Evolutionary conservation across 441 rosid species (phyloP), one percentile per base, ranked within the genome.

Genomic region (Gossypium davidsonii): DNA sequence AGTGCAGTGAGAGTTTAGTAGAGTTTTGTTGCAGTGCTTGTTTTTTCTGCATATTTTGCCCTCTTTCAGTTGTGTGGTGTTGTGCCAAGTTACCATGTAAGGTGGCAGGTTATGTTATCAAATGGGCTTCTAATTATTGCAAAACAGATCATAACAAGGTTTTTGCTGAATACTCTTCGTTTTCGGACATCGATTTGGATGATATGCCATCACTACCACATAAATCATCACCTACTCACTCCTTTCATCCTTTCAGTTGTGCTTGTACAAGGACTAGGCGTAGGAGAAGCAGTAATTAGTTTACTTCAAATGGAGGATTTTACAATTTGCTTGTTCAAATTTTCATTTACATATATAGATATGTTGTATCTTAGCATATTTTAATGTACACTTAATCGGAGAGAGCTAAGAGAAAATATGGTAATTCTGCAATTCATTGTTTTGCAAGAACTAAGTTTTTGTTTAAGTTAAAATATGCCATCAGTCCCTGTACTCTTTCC

Each of bases 111-210:
- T 67, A 55, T 14, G 87, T 78, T 8, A 75, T 72, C 20, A 64
- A 44, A 0, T 67, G 81, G 80, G 77, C 64, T 46, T 74, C 80
- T 6, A 34, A 34, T 6, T 6, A 34, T 37, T 87, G 90, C 34
- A 71, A 82, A 14, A 74, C 84, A 3, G 60, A 25, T 21, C 23
- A 67, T 58, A 76, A 79, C 77, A 84, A 72, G 72, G 71, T 85
- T 49, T 78, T 21, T 64, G 86, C 82, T 0, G 80, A 84, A 1
- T 91, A 88, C 76, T 91, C 97, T 4, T 89, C 97, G 1, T 91
- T 89, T 75, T 91, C 97, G 0, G 94, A 89, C 74, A 85, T 86
- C 56, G 93, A 88, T 79, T 79, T 73, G 0, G 88, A 86, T 67
- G 71, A 56, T 28, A 4, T 25, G 37, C 34, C 34, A 56, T 49